Base-by-base conservation (phyloP, 192 early-diverging fungal species). In the Coemansia sp. region DNA sequence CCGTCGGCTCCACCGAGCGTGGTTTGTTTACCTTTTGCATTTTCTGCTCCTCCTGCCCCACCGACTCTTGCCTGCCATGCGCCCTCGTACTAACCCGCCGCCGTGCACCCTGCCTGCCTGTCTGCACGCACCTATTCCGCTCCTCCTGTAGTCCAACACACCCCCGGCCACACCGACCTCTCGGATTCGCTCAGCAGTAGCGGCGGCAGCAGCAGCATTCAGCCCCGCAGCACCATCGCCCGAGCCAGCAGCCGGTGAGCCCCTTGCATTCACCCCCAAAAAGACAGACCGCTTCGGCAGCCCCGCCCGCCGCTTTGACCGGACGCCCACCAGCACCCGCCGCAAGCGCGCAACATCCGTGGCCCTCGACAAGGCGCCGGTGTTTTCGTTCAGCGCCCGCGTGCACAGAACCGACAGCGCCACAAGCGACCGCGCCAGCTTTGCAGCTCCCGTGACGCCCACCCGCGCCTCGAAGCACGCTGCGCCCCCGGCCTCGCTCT, bases 301-400 rank as follows among this genome's bases (percentile, higher is more conserved):
- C 20, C 38, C 66, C 4, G 57, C 14, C 9, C 66, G 66, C 50
- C 44, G 66, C 13, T 69, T 69, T 25, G 66, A 69, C 66, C 58
- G 66, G n/a, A 62, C 58, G 20, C 54, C 58, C 7, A 60, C 53
- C 14, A 60, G 19, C 38, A 27, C 57, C 25, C 58, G 58, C 17
- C 58, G 53, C 36, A 18, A 9, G 25, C 20, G 58, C 48, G 45
- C 25, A 3, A 19, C 50, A 28, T 27, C 43, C 33, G 27, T 45
- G 34, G 26, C 53, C 25, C 7, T 26, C 32, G 34, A 46, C 53
- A 46, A 42, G 24, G 46, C 19, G 30, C 19, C 46, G 4, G 29
- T n/a, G n/a, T n/a, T n/a, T n/a, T n/a, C n/a, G n/a, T n/a, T n/a
- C n/a, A n/a, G n/a, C n/a, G n/a, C n/a, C n/a, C n/a, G n/a, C n/a